Evolutionary conservation across 192 early-diverging fungal genomes (phyloP), one percentile per base, ranked within the genome.

Genomic region (Coemansia sp.): DNA sequence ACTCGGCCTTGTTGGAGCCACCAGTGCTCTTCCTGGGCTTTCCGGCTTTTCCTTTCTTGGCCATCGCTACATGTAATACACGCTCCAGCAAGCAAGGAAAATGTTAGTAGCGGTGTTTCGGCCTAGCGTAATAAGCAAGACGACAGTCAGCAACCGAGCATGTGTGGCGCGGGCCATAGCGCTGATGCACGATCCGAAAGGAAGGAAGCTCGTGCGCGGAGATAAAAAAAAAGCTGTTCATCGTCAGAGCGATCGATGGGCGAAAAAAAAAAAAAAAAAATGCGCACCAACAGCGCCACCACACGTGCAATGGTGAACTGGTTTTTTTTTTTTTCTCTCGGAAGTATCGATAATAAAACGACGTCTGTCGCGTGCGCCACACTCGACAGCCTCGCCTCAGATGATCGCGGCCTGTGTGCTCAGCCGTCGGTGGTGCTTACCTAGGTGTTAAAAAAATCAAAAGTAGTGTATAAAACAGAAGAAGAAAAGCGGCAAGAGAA

Each of bases 21-120:
- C 60, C 40, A n/a, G 41, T 37, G 46, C 41, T 58, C 71, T 73
- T 73, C 60, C 67, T 73, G 19, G 46, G 14, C 64, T 76, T 76
- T 31, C 60, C 59, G 43, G 59, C 61, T 60, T 76, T 76, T 53
- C 45, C 51, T 41, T 76, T 76, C 49, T 69, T 76, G 27, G 22
- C 74, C 74, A 76, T 76, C 20, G 51, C 51, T 53, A 53, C 5
- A 17, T 4, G 2, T 4, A 45, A 45, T 20, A 22, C 43, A 45
- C 43, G n/a, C 14, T 29, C 12, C 27, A 12, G 17, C 17, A 3
- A 53, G 10, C 27, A 11, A n/a, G 27, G 2, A 11, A 53, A 25
- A 31, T 29, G 51, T 53, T 53, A 53, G 51, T 32, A n/a, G 51
- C 51, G 51, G 51, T n/a, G 51, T 1, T 53, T 53, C 51, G n/a